These are phyloP conservation scores for Macrolepiota albuminosa DNA, from an alignment of 768 basidiomycete genomes.

Conservation along the genomic window DNA sequence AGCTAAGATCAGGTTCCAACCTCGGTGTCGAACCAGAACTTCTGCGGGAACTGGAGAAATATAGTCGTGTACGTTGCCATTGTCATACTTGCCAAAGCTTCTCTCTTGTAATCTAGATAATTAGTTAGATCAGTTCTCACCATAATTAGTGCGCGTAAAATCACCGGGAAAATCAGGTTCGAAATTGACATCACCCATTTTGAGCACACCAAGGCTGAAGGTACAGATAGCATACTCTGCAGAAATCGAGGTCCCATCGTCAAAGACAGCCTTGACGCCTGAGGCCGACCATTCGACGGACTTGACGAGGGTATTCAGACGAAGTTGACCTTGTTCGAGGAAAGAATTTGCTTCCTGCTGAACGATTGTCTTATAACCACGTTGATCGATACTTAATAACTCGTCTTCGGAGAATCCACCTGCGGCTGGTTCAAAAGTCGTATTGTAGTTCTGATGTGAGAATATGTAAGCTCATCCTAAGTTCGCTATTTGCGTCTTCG, in stretches of 20 bases:
- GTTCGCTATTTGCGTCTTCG: background rate
- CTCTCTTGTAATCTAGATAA: background rate
- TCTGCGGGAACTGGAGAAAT: background rate
- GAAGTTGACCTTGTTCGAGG: background rate
- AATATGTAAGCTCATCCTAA: too few relatives aligned
- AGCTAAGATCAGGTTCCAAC: background rate
- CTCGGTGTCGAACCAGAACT: background rate
- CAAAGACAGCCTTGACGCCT: background rate
- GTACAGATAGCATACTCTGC: background rate
- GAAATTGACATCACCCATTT: background rate
- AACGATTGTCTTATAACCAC: background rate
- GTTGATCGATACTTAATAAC: background rate
- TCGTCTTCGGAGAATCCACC: background rate
- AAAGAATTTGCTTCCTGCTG: background rate
- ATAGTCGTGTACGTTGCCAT: background rate
- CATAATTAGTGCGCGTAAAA: background rate
- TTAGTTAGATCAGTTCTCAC: background rate
- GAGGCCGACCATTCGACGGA: background rate
- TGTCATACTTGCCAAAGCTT: background rate
- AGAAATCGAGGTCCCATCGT: background rate
- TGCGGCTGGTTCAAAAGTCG: background rate
- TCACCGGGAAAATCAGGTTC: background rate
- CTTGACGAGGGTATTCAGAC: background rate
- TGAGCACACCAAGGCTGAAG: background rate
- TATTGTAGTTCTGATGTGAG: background rate